Conservation (phyloP, 2,329 filamentous ascomycete genomes). For the Scopulariopsis brevicaulis region DNA sequence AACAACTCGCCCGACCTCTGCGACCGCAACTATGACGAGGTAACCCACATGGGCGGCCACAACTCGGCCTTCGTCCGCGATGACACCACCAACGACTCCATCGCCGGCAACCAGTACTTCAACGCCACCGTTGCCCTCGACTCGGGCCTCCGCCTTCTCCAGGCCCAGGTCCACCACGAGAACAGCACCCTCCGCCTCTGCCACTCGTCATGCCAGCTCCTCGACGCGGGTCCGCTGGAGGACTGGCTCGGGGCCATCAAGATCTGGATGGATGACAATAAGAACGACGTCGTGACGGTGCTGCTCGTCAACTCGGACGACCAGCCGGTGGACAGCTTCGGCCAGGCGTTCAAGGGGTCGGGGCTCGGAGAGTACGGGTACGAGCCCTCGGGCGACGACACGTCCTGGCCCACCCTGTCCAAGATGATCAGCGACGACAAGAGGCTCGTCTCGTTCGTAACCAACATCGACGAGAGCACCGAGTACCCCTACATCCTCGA, state of each 20-base stretch:
- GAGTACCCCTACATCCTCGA: slow-evolving; percentile 46
- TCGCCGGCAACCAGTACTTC: slow-evolving; percentile 62
- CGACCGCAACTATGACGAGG: slow-evolving; percentile 57
- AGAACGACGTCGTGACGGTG: slow-evolving; percentile 66
- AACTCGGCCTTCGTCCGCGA: slow-evolving; percentile 63
- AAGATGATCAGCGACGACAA: slow-evolving; percentile 52
- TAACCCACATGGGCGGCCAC: slow-evolving; percentile 71
- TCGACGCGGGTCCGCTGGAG: slow-evolving; percentile 57
- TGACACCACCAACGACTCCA: slow-evolving; percentile 44
- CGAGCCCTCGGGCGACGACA: slow-evolving; percentile 31
- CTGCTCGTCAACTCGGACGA: slow-evolving; percentile 61
- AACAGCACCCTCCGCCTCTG: slow-evolving; percentile 54
- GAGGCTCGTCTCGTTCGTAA: slow-evolving; percentile 59
- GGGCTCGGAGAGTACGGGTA: slow-evolving; percentile 53
- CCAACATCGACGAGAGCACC: slow-evolving; percentile 31
- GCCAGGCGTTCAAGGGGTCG: slow-evolving; percentile 39
- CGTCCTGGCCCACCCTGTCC: slow-evolving; percentile 61
- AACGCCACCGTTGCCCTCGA: slow-evolving; percentile 61
- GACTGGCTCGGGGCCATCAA: slow-evolving; percentile 54
- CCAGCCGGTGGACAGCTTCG: slow-evolving; percentile 41
- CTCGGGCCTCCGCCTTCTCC: slow-evolving; percentile 59
- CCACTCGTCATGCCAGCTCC: slow-evolving; percentile 53
- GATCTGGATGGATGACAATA: slow-evolving; percentile 56
- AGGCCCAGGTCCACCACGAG: slow-evolving; percentile 58
- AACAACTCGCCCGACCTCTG: slow-evolving; percentile 75